Evolutionary conservation across 768 basidiomycete genomes (phyloP).

Genomic region (Phanerodontia chrysosporium): DNA sequence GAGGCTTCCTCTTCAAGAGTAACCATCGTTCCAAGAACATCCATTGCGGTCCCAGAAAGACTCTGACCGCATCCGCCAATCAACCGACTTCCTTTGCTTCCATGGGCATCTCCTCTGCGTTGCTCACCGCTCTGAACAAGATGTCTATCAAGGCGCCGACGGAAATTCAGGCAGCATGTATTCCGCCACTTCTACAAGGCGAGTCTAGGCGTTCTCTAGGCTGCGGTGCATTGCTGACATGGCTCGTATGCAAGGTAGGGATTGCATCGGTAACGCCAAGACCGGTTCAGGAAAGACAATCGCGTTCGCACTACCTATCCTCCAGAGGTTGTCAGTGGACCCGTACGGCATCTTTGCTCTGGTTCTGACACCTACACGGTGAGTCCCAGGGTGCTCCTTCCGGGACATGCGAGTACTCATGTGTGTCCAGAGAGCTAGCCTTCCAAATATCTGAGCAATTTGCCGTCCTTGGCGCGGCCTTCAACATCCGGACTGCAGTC

Average conservation of each 20-base stretch:
- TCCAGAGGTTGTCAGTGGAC: conserved; percentile 82
- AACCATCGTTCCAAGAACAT: conserved; percentile 14
- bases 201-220: conserved; percentile 20
- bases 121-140: conserved; percentile 61
- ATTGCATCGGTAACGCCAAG: conserved; percentile 97
- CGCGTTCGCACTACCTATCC: conserved; percentile 92
- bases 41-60: conserved; percentile 9
- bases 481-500: conserved; percentile 82
- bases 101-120: conserved; percentile 53
- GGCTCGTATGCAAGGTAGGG: conserved; percentile 55
- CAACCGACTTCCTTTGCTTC: conserved; percentile 42
- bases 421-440: conserved; percentile 75
- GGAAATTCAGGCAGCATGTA: conserved; percentile 85
- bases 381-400: conserved; percentile 18
- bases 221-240: conserved; percentile 15
- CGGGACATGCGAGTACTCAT: no score
- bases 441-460: conserved; percentile 98
- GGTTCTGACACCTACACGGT: conserved; percentile 94
- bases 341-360: conserved; percentile 95
- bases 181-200: conserved; percentile 83
- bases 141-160: conserved; percentile 90
- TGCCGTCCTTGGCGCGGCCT: conserved; percentile 76
- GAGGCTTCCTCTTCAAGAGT: conserved; percentile 23
- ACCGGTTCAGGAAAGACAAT: conserved; percentile 98
- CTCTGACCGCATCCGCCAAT: conserved; percentile 5